Conservation (phyloP, 345 rosid genomes). For the Aethionema arabicum region DNA sequence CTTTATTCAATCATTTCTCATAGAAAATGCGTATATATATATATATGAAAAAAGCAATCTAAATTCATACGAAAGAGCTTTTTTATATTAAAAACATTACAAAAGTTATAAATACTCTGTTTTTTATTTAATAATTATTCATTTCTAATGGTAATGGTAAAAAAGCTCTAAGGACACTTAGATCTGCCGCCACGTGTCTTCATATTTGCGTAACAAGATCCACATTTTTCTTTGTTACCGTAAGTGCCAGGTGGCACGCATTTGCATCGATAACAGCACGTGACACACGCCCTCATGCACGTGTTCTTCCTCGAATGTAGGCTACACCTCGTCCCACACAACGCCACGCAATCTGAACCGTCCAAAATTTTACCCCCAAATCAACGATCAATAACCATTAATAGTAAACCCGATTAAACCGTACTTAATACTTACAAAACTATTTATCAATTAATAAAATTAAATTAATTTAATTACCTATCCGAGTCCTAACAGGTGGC, state of each 20-base stretch:
- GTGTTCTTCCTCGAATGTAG: constrained; percentile 64
- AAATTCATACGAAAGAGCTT: no score
- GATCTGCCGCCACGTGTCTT: constrained; percentile 57
- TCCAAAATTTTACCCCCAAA: constrained; percentile 10
- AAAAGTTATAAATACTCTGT: constrained; percentile 1
- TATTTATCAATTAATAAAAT: not conserved
- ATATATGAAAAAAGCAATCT: no score
- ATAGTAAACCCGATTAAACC: no score
- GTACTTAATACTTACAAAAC: not conserved
- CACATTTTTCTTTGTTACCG: constrained; percentile 81
- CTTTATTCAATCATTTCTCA: no score
- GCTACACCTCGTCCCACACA: constrained; percentile 71
- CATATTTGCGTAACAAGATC: constrained; percentile 85
- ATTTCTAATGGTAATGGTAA: not conserved
- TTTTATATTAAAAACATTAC: not conserved
- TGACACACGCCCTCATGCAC: constrained; percentile 77
- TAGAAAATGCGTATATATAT: no score
- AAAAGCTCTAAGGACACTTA: constrained; percentile 66
- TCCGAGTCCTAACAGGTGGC: constrained; percentile 51
- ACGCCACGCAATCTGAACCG: constrained; percentile 64
- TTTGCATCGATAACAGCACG: constrained; percentile 89
- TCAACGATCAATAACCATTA: not conserved
- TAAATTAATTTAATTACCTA: constrained; percentile 41
- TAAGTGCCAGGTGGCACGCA: constrained; percentile 96
- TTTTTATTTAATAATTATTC: not conserved